Percentiles rank a stretch among this genome's conserved stretches.
phyloP scores from a whole-genome alignment of 768 basidiomycete species.

The Suillus tomentosus region DNA sequence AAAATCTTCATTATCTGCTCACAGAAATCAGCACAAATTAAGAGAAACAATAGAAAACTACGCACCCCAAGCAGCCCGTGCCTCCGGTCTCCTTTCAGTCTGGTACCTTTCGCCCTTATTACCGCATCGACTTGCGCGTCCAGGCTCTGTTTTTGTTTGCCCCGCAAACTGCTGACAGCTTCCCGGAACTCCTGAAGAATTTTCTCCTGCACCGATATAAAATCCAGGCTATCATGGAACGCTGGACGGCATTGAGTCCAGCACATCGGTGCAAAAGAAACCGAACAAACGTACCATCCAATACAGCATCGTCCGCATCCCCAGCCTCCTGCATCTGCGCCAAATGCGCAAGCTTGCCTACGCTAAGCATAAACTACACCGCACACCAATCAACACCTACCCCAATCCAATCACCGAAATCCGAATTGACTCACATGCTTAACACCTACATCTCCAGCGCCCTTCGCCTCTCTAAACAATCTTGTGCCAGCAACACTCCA shows the following conservation, averaged over 20 bases:
- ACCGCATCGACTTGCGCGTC: conserved; percentile 72
- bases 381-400: conserved; percentile 12
- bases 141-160: conserved; percentile 57
- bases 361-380: conserved; percentile 81
- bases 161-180: conserved; percentile 48
- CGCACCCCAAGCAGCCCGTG: conserved; percentile 49
- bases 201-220: conserved; percentile 80
- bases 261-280: background rate
- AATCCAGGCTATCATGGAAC: conserved; percentile 86
- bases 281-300: conserved; percentile 52
- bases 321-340: conserved; percentile 55
- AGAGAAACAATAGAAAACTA: background rate
- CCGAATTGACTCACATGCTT: conserved; percentile 65
- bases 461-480: conserved; percentile 61
- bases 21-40: conserved; percentile 6
- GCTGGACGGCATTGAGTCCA: conserved; percentile 42
- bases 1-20: conserved; percentile 69
- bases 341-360: conserved; percentile 85
- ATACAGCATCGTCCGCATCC: conserved; percentile 47
- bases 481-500: conserved; percentile 66
- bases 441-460: conserved; percentile 58
- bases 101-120: conserved; percentile 52
- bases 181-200: conserved; percentile 64
- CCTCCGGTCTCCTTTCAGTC: conserved; percentile 40
- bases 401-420: conserved; percentile 1